Evolutionary conservation across 2,329 filamentous ascomycete genomes (phyloP).

Genomic region (Phialophora expanda): DNA sequence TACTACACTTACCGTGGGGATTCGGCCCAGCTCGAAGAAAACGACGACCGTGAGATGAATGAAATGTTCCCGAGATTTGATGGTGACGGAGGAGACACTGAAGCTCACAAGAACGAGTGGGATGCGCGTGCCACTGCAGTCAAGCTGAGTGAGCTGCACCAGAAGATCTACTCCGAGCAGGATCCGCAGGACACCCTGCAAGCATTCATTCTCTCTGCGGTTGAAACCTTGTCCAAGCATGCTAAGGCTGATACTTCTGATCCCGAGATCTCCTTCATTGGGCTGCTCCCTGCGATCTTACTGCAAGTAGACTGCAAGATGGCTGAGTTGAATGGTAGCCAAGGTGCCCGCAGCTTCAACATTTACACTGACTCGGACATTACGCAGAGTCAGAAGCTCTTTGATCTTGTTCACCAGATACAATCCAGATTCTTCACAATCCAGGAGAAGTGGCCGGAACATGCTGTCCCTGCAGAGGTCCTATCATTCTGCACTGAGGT

Average conservation of each 20-base stretch:
- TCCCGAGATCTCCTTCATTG: constrained; percentile 17
- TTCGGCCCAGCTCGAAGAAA: constrained; percentile 74
- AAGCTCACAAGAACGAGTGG: constrained; percentile 40
- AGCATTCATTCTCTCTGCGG: constrained; percentile 41
- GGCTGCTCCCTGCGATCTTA: constrained; percentile 69
- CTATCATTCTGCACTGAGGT: constrained; percentile 75
- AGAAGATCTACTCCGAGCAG: constrained; percentile 48
- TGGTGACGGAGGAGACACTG: constrained; percentile 47
- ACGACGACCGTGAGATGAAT: constrained; percentile 74
- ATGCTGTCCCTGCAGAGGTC: constrained; percentile 82
- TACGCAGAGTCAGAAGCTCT: constrained; percentile 73
- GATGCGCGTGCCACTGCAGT: constrained; percentile 63
- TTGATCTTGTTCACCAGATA: constrained; percentile 70
- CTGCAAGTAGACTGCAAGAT: constrained; percentile 69
- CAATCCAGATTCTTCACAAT: constrained; percentile 75
- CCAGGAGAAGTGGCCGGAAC: constrained; percentile 66
- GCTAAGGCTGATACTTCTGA: constrained; percentile 33
- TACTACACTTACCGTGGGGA: constrained; percentile 84
- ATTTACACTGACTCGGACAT: constrained; percentile 88
- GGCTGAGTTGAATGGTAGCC: constrained; percentile 50
- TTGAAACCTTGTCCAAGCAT: constrained; percentile 44
- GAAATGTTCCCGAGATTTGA: constrained; percentile 81
- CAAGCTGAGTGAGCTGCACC: constrained; percentile 66
- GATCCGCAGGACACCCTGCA: constrained; percentile 43
- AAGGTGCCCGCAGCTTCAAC: constrained; percentile 67